Base-by-base conservation (phyloP, 2,329 filamentous ascomycete species). In the Arthroderma sp. region DNA sequence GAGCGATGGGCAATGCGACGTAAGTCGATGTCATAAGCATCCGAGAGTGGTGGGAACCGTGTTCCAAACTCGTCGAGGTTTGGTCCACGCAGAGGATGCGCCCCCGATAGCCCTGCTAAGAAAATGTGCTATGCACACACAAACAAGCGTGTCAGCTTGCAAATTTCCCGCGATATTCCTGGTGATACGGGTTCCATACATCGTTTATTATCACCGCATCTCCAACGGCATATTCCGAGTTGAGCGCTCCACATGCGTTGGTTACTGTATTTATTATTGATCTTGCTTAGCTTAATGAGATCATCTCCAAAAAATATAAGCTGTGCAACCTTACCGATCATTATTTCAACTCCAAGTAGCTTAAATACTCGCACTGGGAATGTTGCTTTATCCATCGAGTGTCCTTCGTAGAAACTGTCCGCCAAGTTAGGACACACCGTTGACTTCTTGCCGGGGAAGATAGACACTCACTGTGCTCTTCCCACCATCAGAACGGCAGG, bases 161-260 rank as follows among this genome's bases (percentile, higher is more conserved):
- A 37, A 22, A 22, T 22, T 22, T 22, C 15, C 15, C 15, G 15
- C 15, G 15, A 22, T 22, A 3, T 22, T 22, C 15, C 15, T 22
- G 15, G 15, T 3, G 34, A 22, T 42, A 27, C 41, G 33, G 36
- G 28, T n/a, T 8, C 54, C 68, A 50, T 65, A 76, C 75, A 63
- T 83, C 78, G 54, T 81, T 80, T 45, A 83, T 56, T 40, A 80
- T 62, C 37, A 81, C 73, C 46, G 83, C 74, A 57, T 82, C 79
- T 40, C 79, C 79, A 29, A 82, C 76, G 27, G 62, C 63, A 61
- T 80, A 82, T 33, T 71, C 68, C n/a, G 72, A 68, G 58, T 82
- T 82, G 32, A 82, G 60, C 8, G 77, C 78, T 46, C 79, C 79
- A 36, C 78, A 77, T 37, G 79, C 78, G 58, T 82, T 83, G 37